These are phyloP conservation scores for Cadophora gregata DNA, from an alignment of 2,329 filamentous ascomycete species.

Conservation along the genomic window DNA sequence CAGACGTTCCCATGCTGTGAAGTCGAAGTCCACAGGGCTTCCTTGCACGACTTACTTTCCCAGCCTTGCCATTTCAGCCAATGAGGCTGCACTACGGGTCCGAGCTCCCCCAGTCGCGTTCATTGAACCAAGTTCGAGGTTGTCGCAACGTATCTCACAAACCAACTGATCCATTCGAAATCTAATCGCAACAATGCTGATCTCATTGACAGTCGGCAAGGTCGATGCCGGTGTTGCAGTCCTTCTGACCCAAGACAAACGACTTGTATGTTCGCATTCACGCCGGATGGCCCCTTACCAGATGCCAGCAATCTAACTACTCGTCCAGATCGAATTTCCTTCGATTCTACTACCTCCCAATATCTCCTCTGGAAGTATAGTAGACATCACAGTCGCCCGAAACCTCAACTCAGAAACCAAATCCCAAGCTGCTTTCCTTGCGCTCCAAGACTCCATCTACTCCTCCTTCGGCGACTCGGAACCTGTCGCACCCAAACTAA, in stretches of 20 bases:
- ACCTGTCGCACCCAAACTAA: conserved; percentile 78
- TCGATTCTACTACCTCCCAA: conserved; percentile 95
- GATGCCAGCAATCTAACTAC: conserved; percentile 36
- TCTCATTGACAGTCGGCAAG: conserved; percentile 98
- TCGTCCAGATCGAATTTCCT: conserved; percentile 88
- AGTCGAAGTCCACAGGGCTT: background rate
- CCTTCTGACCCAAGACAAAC: conserved; percentile 94
- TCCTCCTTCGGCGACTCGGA: conserved; percentile 82
- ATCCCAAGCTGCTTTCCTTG: conserved; percentile 76
- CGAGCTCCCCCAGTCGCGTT: conserved; percentile 25
- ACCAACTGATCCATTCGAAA: conserved; percentile 19
- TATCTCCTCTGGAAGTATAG: conserved; percentile 94
- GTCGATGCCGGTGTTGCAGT: conserved; percentile 98
- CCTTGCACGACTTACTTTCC: background rate
- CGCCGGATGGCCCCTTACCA: background rate
- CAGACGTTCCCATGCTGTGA: background rate
- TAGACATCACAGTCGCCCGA: conserved; percentile 93
- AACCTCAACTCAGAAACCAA: conserved; percentile 80
- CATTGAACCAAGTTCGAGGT: conserved; percentile 24
- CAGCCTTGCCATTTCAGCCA: conserved; percentile 23
- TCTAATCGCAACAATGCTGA: conserved; percentile 70
- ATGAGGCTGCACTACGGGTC: conserved; percentile 7
- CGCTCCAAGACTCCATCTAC: conserved; percentile 89
- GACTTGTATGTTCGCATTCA: conserved; percentile 68
- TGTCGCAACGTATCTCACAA: conserved; percentile 37